These are phyloP conservation scores for Candida ovalis DNA, from an alignment of 805 yeast species.

Conservation along the genomic window DNA sequence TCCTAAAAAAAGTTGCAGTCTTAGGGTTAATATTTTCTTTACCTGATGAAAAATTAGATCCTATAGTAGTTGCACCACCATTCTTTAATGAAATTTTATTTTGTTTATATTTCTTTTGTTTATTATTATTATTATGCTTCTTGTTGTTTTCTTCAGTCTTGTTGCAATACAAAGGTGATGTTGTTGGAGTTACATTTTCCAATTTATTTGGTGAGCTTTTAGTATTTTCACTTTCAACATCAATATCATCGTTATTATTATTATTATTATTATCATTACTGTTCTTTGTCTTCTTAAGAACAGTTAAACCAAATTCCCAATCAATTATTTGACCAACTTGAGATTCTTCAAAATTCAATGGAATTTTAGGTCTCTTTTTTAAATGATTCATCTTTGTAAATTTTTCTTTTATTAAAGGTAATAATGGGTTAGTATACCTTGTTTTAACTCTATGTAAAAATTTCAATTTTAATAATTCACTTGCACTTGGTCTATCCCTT, in stretches of 20 bases:
- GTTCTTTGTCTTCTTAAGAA: too few species aligned
- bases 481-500: constrained; percentile 56
- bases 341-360: constrained; percentile 24
- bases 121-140: not conserved
- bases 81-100: not conserved
- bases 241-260: not conserved
- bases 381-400: constrained; percentile 32
- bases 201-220: not conserved
- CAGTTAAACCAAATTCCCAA: constrained; percentile 24
- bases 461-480: constrained; percentile 47
- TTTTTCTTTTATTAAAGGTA: constrained; percentile 32
- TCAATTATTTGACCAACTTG: constrained; percentile 24
- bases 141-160: not conserved
- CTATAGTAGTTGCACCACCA: not conserved
- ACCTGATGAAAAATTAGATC: not conserved
- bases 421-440: constrained; percentile 20
- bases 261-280: not conserved
- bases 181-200: not conserved
- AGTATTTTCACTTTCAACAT: constrained; percentile 4
- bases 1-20: not conserved
- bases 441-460: constrained; percentile 42
- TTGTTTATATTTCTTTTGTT: not conserved
- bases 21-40: not conserved
- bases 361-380: constrained; percentile 37
- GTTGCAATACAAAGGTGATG: not conserved